phyloP scores from a whole-genome alignment of 805 yeast species.

The Cyberlindnera maritima region DNA sequence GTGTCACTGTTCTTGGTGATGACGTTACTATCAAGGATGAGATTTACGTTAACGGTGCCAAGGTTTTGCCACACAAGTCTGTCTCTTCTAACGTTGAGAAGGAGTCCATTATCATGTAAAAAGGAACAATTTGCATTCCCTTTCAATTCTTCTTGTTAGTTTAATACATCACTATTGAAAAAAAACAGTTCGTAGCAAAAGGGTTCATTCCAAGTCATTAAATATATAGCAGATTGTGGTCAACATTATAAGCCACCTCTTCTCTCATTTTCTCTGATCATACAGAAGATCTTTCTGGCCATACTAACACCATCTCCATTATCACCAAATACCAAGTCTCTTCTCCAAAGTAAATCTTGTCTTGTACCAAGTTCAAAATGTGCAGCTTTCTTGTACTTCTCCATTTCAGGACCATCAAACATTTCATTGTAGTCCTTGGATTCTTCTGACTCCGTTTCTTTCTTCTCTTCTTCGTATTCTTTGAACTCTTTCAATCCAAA shows the following conservation, averaged over 20 bases:
- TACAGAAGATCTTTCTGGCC: constrained; percentile 9
- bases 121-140: neutral
- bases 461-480: neutral
- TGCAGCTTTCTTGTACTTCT: constrained; percentile 7
- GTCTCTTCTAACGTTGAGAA: constrained; percentile 95
- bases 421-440: neutral
- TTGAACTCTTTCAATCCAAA: constrained; percentile 3
- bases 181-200: neutral
- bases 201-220: no score
- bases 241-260: neutral
- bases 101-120: constrained; percentile 96
- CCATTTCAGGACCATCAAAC: constrained; percentile 4
- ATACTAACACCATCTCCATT: constrained; percentile 7
- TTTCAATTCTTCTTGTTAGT: constrained; percentile 11
- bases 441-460: neutral
- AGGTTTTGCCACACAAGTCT: constrained; percentile 97
- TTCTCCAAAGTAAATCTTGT: constrained; percentile 15
- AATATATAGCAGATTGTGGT: no score
- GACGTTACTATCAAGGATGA: constrained; percentile 98
- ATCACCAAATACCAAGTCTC: constrained; percentile 7
- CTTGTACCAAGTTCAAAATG: constrained; percentile 13
- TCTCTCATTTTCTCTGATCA: constrained; percentile 11
- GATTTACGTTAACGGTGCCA: constrained; percentile 98
- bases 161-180: constrained; percentile 9
- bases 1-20: constrained; percentile 96